phyloP scores from a whole-genome alignment of 495 filamentous ascomycete genomes.

The Aspergillus steynii region DNA sequence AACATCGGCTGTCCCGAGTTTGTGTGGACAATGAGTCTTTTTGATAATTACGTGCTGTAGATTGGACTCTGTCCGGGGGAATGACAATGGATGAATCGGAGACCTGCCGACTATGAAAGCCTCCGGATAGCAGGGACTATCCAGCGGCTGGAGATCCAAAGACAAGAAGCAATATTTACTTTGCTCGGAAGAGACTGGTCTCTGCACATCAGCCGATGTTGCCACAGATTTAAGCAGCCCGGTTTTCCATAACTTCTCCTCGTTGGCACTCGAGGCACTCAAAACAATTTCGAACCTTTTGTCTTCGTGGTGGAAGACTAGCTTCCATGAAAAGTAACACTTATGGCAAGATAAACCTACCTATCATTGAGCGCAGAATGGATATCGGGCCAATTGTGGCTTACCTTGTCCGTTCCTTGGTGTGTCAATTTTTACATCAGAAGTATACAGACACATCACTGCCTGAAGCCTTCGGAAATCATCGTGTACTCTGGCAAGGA shows the following conservation, averaged over 20 bases:
- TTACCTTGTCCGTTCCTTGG: conserved; percentile 82
- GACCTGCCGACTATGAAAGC: conserved; percentile 72
- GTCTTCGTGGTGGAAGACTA: conserved; percentile 78
- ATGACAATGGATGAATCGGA: conserved; percentile 76
- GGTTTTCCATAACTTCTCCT: conserved; percentile 75
- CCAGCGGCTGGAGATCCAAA: conserved; percentile 71
- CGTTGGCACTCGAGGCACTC: conserved; percentile 80
- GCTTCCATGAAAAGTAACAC: conserved; percentile 87
- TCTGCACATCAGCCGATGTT: conserved; percentile 23
- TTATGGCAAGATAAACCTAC: conserved; percentile 83
- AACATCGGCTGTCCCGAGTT: conserved; percentile 34
- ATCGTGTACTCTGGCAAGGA: conserved; percentile 69
- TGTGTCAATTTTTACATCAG: conserved; percentile 70
- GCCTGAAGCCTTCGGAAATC: conserved; percentile 65
- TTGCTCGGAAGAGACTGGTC: conserved; percentile 27
- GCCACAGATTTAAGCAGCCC: conserved; percentile 38
- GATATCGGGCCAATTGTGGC: background rate
- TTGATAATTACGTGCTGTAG: conserved; percentile 79
- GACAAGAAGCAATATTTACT: conserved; percentile 53
- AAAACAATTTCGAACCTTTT: conserved; percentile 82
- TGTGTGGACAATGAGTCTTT: conserved; percentile 75
- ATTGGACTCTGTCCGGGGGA: conserved; percentile 58
- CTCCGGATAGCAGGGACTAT: conserved; percentile 68
- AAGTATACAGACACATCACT: conserved; percentile 71
- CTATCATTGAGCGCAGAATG: background rate